A percentile compares a stretch with the other conserved stretches of the same genome.
Evolutionary conservation across 164 flowering plant species (phyloP).

Genomic region (Saururus chinensis): DNA sequence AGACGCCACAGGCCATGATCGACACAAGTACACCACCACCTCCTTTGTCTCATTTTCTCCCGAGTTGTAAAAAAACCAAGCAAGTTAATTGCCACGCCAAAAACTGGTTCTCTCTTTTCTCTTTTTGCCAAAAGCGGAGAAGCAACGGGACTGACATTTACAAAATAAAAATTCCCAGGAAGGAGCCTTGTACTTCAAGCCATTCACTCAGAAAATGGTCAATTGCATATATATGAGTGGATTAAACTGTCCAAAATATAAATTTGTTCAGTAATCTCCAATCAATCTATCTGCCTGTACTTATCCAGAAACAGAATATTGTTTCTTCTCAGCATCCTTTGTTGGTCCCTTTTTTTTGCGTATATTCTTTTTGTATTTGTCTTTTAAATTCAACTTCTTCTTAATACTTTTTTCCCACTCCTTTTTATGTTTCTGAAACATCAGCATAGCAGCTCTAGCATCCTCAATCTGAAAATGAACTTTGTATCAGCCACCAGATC

Average conservation of each 20-base stretch:
- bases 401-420: conserved; percentile 44
- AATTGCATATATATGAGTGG: too few species aligned
- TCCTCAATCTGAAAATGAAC: conserved; percentile 59
- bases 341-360: neutral
- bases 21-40: too few species aligned
- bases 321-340: neutral
- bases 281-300: neutral
- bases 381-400: neutral
- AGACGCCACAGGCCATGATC: too few species aligned
- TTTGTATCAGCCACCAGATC: neutral
- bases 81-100: too few species aligned
- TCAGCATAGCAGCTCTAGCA: conserved; percentile 83
- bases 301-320: neutral
- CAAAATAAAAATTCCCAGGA: too few species aligned
- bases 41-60: too few species aligned
- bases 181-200: too few species aligned
- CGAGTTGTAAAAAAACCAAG: too few species aligned
- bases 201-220: too few species aligned
- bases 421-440: conserved; percentile 59
- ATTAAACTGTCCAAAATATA: neutral
- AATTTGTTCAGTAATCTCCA: neutral
- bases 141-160: too few species aligned
- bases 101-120: too few species aligned
- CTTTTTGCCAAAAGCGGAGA: too few species aligned
- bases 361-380: neutral